Evolutionary conservation across 1,284 basidiomycete species (phyloP), one percentile per base, ranked within the genome.

Genomic region (Apiotrichum montevideense): DNA sequence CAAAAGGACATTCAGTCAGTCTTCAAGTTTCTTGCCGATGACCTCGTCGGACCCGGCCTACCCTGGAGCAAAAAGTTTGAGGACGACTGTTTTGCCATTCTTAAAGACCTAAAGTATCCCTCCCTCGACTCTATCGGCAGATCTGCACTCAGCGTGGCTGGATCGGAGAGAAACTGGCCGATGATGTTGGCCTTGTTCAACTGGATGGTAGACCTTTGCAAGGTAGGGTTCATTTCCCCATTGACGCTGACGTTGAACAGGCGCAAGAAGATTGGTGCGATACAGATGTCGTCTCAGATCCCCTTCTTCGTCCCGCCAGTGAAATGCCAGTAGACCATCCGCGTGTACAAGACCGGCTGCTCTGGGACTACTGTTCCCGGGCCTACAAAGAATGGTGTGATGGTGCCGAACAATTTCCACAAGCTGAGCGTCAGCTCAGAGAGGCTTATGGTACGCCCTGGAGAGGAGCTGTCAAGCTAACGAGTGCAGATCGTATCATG

Each of bases 161-260:
- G 88, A 0, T 87, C 85, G 57, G 85, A 87, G 78, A 87, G 88
- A 72, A 85, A 86, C 14, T 94, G 90, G 92, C 88, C 88, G 0
- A 78, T 82, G 13, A 72, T 93, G 14, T 77, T 93, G 14, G 90
- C 87, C 21, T 87, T 89, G 69, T 70, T 95, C 47, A 87, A 90
- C 72, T 95, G 91, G 92, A 77, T 95, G 13, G 86, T 87, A 1
- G 87, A 90, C 64, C 74, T 90, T 3, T 73, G 85, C 66, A 62
- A 58, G 35, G 60, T 62, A 43, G 4, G 56, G 51, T 13, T 6
- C 4, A 39, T 10, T 39, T 9, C 14, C 2, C 4, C 41, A 42
- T 46, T 35, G 6, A 10, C 45, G 45, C 56, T 57, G 6, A 55
- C 15, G 6, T 5, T 34, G 4, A 4, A 11, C 39, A 75, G 74